Percentiles rank a stretch among this genome's conserved stretches.
phyloP scores from a whole-genome alignment of 352 stramenopile species.

The Globisporangium spinosum region DNA sequence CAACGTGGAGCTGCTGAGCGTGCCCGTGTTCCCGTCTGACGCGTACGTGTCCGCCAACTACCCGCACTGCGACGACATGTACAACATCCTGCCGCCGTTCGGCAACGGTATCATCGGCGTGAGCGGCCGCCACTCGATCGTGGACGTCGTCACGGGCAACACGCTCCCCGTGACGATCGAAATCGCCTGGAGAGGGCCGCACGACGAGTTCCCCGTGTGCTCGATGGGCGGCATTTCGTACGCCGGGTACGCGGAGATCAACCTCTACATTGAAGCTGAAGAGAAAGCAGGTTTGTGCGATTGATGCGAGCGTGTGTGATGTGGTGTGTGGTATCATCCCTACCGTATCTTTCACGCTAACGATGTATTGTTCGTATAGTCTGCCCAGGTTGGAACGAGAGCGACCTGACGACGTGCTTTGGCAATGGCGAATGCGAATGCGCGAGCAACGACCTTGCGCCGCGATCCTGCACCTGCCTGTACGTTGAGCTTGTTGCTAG shows the following conservation, averaged over 20 bases:
- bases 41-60: conserved; percentile 70
- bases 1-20: conserved; percentile 48
- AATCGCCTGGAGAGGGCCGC: conserved; percentile 57
- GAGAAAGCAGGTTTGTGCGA: conserved; percentile 61
- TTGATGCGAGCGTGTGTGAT: neutral
- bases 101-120: conserved; percentile 69
- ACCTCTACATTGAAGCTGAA: conserved; percentile 79
- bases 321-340: neutral
- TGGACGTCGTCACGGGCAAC: conserved; percentile 41
- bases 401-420: conserved; percentile 43
- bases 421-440: conserved; percentile 72
- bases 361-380: conserved; percentile 19
- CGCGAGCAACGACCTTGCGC: conserved; percentile 53
- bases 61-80: conserved; percentile 85
- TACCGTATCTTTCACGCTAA: neutral
- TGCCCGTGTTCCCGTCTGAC: conserved; percentile 53
- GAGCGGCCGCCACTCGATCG: conserved; percentile 60
- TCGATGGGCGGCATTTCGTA: conserved; percentile 79
- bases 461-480: conserved; percentile 61
- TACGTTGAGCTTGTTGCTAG: conserved; percentile 28
- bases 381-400: conserved; percentile 71
- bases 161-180: conserved; percentile 44
- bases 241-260: conserved; percentile 69
- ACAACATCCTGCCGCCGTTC: conserved; percentile 74
- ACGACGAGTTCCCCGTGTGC: conserved; percentile 54